Conservation (phyloP, 2,329 filamentous ascomycete genomes). For the Exophiala viscosa region DNA sequence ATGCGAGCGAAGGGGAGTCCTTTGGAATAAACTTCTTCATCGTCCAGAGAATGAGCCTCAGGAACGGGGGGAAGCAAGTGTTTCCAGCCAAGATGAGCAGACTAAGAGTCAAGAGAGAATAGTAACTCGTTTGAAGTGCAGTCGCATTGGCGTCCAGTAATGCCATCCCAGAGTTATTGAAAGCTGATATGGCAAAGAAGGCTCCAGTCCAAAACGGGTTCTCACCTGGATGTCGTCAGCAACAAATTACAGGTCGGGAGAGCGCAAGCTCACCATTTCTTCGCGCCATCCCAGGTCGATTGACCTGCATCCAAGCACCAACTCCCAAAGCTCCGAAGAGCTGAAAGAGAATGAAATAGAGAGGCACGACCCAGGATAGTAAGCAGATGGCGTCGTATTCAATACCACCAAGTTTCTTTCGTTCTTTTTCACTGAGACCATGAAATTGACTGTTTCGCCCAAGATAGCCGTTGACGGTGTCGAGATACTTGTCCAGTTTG, state of each 20-base stretch:
- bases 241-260: not conserved
- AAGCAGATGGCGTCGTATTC: conserved; percentile 41
- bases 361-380: conserved; percentile 31
- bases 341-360: conserved; percentile 45
- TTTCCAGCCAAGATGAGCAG: conserved; percentile 38
- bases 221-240: conserved; percentile 25
- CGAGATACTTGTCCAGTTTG: conserved; percentile 23
- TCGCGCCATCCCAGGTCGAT: conserved; percentile 29
- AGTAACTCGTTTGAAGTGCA: conserved; percentile 33
- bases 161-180: conserved; percentile 50
- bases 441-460: conserved; percentile 51
- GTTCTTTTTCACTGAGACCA: conserved; percentile 41
- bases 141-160: conserved; percentile 50
- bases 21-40: conserved; percentile 48
- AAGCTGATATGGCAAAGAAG: conserved; percentile 45
- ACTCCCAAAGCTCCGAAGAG: conserved; percentile 42
- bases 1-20: conserved; percentile 31
- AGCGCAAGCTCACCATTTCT: conserved; percentile 7
- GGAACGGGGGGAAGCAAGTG: conserved; percentile 51
- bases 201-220: conserved; percentile 46
- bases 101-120: conserved; percentile 31
- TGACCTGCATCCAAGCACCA: conserved; percentile 42
- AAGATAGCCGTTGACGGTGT: conserved; percentile 30
- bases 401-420: conserved; percentile 41
- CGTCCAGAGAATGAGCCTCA: conserved; percentile 57